A percentile compares a stretch with the other conserved stretches of the same genome.
phyloP scores from a whole-genome alignment of 2,329 filamentous ascomycete genomes.

The Colletotrichum lindemuthianum region DNA sequence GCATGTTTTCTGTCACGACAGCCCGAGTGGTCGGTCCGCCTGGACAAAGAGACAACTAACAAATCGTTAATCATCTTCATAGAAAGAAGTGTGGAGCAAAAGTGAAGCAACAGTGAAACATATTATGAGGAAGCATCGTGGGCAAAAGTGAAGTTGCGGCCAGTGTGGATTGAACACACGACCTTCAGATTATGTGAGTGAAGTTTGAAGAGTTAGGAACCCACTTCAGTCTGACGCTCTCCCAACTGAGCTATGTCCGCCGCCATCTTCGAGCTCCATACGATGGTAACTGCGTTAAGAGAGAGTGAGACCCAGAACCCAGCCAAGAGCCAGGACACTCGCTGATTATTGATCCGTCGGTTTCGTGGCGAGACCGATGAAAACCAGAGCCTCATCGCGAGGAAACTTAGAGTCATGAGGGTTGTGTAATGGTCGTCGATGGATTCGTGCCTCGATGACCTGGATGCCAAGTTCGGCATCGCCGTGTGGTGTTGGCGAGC shows the following conservation, averaged over 20 bases:
- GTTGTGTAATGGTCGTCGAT: neutral
- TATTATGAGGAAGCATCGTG: neutral
- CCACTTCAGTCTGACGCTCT: constrained; percentile 37
- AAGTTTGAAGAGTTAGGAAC: constrained; percentile 24
- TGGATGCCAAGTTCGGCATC: constrained; percentile 1
- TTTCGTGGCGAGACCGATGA: no score
- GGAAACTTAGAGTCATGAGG: constrained; percentile 5
- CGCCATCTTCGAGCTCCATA: constrained; percentile 14
- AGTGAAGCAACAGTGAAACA: neutral
- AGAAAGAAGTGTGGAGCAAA: neutral
- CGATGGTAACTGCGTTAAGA: neutral
- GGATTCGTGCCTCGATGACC: constrained; percentile 1
- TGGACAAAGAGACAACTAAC: no score
- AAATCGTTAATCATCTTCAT: no score
- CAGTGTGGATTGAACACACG: constrained; percentile 37
- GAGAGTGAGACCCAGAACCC: neutral
- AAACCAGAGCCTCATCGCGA: no score
- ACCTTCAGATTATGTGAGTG: constrained; percentile 34
- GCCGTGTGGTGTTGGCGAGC: neutral
- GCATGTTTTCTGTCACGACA: no score
- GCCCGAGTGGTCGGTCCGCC: no score
- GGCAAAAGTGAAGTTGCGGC: constrained; percentile 29
- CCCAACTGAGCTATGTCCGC: constrained; percentile 36
- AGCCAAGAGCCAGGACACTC: no score
- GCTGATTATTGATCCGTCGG: no score